A percentile compares a stretch with the other conserved stretches of the same genome.
phyloP scores from a whole-genome alignment of 1,284 basidiomycete genomes.

The Laetiporus sulphureus region DNA sequence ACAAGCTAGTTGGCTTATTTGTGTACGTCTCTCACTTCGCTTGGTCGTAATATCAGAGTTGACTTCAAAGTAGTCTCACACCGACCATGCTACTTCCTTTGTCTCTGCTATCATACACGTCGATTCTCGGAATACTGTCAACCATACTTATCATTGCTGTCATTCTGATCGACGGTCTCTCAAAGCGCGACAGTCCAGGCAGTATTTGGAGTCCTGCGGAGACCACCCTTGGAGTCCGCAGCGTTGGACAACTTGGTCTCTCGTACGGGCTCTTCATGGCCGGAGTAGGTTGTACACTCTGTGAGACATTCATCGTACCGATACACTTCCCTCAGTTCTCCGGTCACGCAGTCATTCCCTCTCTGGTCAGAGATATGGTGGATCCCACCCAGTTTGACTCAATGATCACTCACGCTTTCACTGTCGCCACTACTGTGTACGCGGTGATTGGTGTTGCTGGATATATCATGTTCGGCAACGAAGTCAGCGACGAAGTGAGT shows the following conservation, averaged over 20 bases:
- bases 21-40: slow-evolving; percentile 42
- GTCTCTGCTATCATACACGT: slow-evolving; percentile 79
- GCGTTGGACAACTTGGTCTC: slow-evolving; percentile 56
- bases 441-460: slow-evolving; percentile 79
- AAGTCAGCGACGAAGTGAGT: slow-evolving; percentile 80
- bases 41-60: background rate
- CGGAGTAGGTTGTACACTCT: slow-evolving; percentile 45
- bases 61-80: slow-evolving; percentile 45
- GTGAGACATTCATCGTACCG: background rate
- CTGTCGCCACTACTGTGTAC: slow-evolving; percentile 76
- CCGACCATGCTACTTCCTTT: slow-evolving; percentile 84
- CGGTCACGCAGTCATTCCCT: slow-evolving; percentile 91
- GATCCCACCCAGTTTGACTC: slow-evolving; percentile 76
- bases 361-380: slow-evolving; percentile 85
- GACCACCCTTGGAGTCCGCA: slow-evolving; percentile 60
- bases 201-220: slow-evolving; percentile 72
- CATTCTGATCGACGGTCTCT: slow-evolving; percentile 80
- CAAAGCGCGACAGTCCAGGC: slow-evolving; percentile 76
- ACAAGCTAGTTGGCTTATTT: slow-evolving; percentile 70
- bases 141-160: slow-evolving; percentile 75
- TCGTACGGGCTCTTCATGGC: slow-evolving; percentile 92
- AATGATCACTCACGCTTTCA: slow-evolving; percentile 86
- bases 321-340: slow-evolving; percentile 54
- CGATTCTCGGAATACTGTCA: slow-evolving; percentile 78
- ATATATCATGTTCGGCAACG: slow-evolving; percentile 87